Evolutionary conservation across 441 rosid species (phyloP).

Genomic region (Mallotus repandus): DNA sequence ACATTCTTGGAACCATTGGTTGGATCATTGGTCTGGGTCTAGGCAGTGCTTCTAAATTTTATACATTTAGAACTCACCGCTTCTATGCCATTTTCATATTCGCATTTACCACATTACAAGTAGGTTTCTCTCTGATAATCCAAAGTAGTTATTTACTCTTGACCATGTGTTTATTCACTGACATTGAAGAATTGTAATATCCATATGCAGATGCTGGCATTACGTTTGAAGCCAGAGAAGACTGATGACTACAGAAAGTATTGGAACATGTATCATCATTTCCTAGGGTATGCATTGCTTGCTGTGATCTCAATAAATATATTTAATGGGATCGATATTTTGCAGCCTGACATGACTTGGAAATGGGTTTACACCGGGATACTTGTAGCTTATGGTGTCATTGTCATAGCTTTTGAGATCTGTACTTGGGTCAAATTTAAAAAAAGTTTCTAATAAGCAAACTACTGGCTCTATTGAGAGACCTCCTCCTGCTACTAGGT

Average conservation of each 20-base stretch:
- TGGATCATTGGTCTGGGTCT: conserved; percentile 46
- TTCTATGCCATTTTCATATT: conserved; percentile 41
- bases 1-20: conserved; percentile 38
- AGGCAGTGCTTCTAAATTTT: conserved; percentile 39
- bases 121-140: conserved; percentile 4
- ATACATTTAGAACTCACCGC: conserved; percentile 37
- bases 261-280: conserved; percentile 64
- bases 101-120: conserved; percentile 47
- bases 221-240: conserved; percentile 32
- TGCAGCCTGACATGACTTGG: conserved; percentile 42
- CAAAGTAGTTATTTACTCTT: no score
- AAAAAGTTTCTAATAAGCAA: neutral
- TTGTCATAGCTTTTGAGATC: conserved; percentile 33
- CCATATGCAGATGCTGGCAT: conserved; percentile 37
- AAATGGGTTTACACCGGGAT: conserved; percentile 41
- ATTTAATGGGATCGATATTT: conserved; percentile 43
- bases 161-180: no score
- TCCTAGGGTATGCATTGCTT: conserved; percentile 45
- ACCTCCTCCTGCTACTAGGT: neutral
- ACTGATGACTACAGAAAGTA: conserved; percentile 41
- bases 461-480: neutral
- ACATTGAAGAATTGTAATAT: no score
- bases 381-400: conserved; percentile 25
- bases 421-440: conserved; percentile 42
- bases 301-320: conserved; percentile 43